Evolutionary conservation across 805 yeast species (phyloP).

Genomic region (Schwanniomyces occidentalis): DNA sequence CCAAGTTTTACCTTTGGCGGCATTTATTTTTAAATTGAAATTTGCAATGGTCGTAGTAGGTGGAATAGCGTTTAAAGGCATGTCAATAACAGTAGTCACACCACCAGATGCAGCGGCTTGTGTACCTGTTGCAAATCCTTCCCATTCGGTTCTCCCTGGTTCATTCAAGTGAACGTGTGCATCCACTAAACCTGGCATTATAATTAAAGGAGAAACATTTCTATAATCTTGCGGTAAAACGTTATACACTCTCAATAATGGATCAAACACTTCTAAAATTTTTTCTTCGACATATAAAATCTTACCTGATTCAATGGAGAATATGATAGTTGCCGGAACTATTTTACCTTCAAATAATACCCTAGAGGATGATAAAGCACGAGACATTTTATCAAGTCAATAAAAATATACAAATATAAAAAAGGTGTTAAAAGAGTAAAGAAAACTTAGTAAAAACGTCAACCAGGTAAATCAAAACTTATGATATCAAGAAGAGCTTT

Average conservation of each 20-base stretch:
- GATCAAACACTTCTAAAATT: constrained; percentile 40
- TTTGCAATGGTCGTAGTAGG: constrained; percentile 87
- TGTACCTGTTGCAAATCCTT: constrained; percentile 96
- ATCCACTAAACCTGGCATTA: constrained; percentile 91
- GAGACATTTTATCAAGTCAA: too few relatives aligned
- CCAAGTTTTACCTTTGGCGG: constrained; percentile 83
- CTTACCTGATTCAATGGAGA: constrained; percentile 50
- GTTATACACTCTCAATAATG: constrained; percentile 41
- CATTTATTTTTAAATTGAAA: constrained; percentile 69
- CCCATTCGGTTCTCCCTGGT: constrained; percentile 99
- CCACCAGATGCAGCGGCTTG: constrained; percentile 95
- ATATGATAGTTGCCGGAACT: constrained; percentile 65
- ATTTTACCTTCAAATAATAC: constrained; percentile 52
- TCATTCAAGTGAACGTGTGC: constrained; percentile 94
- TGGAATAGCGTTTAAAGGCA: constrained; percentile 95
- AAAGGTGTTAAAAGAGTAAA: too few relatives aligned
- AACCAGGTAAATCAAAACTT: too few relatives aligned
- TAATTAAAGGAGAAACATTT: constrained; percentile 59
- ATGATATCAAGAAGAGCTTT: too few relatives aligned
- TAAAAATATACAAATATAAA: too few relatives aligned
- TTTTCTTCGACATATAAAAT: constrained; percentile 50
- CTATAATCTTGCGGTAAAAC: constrained; percentile 44
- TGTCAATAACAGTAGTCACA: constrained; percentile 91
- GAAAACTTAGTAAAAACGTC: too few relatives aligned
- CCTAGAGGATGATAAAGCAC: constrained; percentile 60